These are phyloP conservation scores for Halophytophthora batemanensis DNA, from an alignment of 352 stramenopile species.

Conservation along the genomic window DNA sequence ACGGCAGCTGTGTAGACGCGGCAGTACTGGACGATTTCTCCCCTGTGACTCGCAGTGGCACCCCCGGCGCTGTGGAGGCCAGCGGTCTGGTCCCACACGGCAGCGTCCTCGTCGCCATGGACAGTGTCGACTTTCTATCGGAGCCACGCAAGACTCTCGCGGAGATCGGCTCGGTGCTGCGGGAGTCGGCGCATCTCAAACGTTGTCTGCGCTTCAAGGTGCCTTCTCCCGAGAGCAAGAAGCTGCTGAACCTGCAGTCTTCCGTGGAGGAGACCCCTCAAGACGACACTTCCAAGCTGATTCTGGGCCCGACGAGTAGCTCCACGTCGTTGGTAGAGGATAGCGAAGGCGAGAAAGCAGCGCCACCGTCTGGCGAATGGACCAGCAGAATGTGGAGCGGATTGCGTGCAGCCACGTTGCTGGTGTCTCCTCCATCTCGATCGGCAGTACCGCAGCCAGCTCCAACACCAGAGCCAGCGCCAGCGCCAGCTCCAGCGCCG, in stretches of 20 bases:
- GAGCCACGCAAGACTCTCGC: conserved; percentile 39
- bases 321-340: conserved; percentile 9
- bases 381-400: conserved; percentile 11
- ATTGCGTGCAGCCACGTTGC: conserved; percentile 10
- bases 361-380: conserved; percentile 5
- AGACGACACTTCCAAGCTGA: conserved; percentile 18
- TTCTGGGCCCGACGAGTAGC: conserved; percentile 13
- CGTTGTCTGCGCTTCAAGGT: conserved; percentile 49
- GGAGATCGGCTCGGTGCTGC: conserved; percentile 58
- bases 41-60: conserved; percentile 36
- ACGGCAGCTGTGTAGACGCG: conserved; percentile 31
- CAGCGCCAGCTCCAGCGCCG: too few species aligned
- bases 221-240: conserved; percentile 14
- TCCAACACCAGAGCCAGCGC: background rate
- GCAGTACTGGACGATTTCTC: conserved; percentile 71
- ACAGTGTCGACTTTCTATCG: conserved; percentile 54
- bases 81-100: conserved; percentile 36
- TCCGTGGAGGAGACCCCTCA: background rate
- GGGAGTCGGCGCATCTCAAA: conserved; percentile 48
- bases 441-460: background rate
- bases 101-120: conserved; percentile 53
- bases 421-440: conserved; percentile 3
- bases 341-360: conserved; percentile 6
- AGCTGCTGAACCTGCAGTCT: conserved; percentile 1
- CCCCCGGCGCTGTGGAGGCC: conserved; percentile 40